These are phyloP conservation scores for Teunomyces lycoperdinae DNA, from an alignment of 805 yeast genomes.

Conservation along the genomic window DNA sequence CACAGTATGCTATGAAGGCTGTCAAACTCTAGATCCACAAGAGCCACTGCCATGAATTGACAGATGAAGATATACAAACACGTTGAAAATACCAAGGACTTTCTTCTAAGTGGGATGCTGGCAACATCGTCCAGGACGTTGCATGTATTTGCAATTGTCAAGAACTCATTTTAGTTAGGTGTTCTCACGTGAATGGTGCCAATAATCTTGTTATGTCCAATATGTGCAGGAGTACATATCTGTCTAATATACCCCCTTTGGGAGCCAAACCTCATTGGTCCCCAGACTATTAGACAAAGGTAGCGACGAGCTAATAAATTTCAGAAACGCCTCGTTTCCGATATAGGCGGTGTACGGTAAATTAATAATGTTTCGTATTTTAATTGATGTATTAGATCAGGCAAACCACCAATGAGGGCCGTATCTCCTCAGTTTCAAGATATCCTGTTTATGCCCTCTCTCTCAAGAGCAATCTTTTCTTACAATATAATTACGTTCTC, in stretches of 20 bases:
- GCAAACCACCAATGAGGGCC: too few relatives aligned
- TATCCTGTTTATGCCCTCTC: too few relatives aligned
- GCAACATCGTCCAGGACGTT: not conserved
- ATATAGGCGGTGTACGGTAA: not conserved
- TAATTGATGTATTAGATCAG: too few relatives aligned
- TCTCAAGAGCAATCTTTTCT: too few relatives aligned
- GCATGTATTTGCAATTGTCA: not conserved
- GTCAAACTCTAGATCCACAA: not conserved
- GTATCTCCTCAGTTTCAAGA: too few relatives aligned
- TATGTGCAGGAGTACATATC: not conserved
- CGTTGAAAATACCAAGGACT: not conserved
- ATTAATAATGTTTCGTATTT: not conserved
- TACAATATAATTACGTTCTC: too few relatives aligned
- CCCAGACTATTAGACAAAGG: not conserved
- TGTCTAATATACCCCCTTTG: not conserved
- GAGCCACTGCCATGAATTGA: not conserved
- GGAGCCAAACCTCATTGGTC: not conserved
- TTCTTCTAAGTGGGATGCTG: not conserved
- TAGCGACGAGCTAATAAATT: not conserved
- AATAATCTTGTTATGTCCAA: not conserved
- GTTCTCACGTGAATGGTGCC: constrained; percentile 26
- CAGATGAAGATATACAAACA: not conserved
- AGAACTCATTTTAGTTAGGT: not conserved
- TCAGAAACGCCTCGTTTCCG: not conserved
- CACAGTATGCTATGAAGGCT: not conserved